phyloP scores from a whole-genome alignment of 2,329 filamentous ascomycete genomes.

The Stemphylium beticola region DNA sequence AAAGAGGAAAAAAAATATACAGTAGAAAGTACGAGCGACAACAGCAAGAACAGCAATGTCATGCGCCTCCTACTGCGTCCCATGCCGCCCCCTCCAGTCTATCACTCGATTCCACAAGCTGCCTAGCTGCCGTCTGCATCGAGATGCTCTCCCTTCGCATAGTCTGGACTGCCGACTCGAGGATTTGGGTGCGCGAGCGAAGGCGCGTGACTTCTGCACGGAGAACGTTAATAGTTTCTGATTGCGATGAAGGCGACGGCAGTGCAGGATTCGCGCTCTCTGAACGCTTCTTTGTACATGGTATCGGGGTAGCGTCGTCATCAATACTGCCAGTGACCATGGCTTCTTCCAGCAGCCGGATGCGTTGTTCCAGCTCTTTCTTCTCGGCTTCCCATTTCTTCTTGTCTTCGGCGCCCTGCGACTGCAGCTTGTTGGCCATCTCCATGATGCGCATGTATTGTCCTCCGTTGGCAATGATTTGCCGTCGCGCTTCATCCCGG shows the following conservation, averaged over 20 bases:
- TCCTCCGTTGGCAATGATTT: constrained; percentile 52
- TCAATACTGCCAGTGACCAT: constrained; percentile 33
- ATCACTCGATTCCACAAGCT: constrained; percentile 33
- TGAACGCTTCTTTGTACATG: constrained; percentile 4
- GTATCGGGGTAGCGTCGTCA: background rate
- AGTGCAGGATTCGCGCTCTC: constrained; percentile 2
- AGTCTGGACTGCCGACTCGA: constrained; percentile 35
- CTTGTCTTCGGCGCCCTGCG: constrained; percentile 51
- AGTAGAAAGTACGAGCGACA: no score
- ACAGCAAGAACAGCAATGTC: no score
- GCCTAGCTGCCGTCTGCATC: constrained; percentile 35
- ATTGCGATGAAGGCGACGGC: constrained; percentile 13
- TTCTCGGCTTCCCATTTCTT: constrained; percentile 52
- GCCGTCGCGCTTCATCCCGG: constrained; percentile 55
- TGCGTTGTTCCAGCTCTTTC: constrained; percentile 43
- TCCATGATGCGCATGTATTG: constrained; percentile 61
- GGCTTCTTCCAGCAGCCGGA: constrained; percentile 46
- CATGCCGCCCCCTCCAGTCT: constrained; percentile 32
- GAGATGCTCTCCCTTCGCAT: constrained; percentile 38
- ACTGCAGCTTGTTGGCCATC: constrained; percentile 56
- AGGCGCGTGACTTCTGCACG: constrained; percentile 39
- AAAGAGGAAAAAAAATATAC: no score
- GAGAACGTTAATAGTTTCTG: constrained; percentile 40
- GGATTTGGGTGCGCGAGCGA: constrained; percentile 33
- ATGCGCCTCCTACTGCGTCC: background rate